Evolutionary conservation across 805 yeast genomes (phyloP), one percentile per base, ranked within the genome.

Genomic region (Kluyveromyces starmeri): DNA sequence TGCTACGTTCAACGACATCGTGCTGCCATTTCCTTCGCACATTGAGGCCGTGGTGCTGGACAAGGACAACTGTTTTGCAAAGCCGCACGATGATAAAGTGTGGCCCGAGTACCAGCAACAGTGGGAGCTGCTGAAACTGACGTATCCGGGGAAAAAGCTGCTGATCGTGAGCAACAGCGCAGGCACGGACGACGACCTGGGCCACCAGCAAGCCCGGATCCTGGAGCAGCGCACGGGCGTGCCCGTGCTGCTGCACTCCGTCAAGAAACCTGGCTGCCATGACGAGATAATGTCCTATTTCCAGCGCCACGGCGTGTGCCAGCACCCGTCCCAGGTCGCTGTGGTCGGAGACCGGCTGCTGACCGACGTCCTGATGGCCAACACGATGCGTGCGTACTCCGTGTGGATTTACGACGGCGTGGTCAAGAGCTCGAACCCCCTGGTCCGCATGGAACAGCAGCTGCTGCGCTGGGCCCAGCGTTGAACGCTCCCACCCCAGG

Each of bases 41-140:
- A 80, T 83, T 38, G 78, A 74, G 48, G 94, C 86, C 0, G 69
- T 88, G 2, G 89, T 92, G 0, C 64, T 92, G 17, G 98, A 92
- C 52, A 92, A 92, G 55, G 98, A 92, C 59, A 92, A 92, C 56
- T 89, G 97, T 51, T 83, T 92, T 54, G 94, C 98, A 4, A 70
- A 72, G 39, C 88, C 88, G 22, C 82, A 83, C 36, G 82, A 76
- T 40, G 81, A 78, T 40, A 70, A 73, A 39, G 82, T 89, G 1
- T 86, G 84, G 83, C 85, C 83, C 0, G 82, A 62, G 2, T 88
- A 86, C 43, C 44, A 46, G 10, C 61, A 57, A 46, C 50, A 62
- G 27, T 85, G 92, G 85, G 56, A 61, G 5, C 46, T 52, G n/a
- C 57, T 84, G 32, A 64, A 65, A 27, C 45, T 56, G n/a, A 46